Evolutionary conservation across 2,329 filamentous ascomycete species (phyloP).

Genomic region (Fusarium nematophilum): DNA sequence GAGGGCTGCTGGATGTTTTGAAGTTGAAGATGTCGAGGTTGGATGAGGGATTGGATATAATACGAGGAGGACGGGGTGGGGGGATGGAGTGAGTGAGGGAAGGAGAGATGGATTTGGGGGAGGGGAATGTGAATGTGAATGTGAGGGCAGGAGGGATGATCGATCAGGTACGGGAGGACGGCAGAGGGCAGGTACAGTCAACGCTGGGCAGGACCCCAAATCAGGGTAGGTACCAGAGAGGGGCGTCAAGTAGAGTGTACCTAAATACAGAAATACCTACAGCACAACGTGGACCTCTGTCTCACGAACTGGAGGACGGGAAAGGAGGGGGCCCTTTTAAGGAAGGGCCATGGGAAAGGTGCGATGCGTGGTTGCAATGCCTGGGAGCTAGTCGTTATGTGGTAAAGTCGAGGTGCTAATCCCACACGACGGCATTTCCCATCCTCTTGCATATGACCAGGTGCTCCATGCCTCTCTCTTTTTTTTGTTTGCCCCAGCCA

Average conservation of each 20-base stretch:
- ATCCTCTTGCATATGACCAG: slow-evolving; percentile 3
- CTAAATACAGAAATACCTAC: too few species aligned
- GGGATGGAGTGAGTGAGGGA: slow-evolving; percentile 16
- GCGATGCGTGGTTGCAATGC: neutral
- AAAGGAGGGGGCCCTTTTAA: slow-evolving; percentile 38
- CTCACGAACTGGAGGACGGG: slow-evolving; percentile 32
- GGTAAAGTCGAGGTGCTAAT: slow-evolving; percentile 26
- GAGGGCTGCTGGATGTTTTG: slow-evolving; percentile 5
- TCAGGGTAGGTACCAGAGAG: slow-evolving; percentile 8
- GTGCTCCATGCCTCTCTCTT: neutral
- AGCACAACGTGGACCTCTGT: slow-evolving; percentile 31
- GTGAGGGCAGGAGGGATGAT: slow-evolving; percentile 6
- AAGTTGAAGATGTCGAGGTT: slow-evolving; percentile 18
- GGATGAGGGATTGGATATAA: slow-evolving; percentile 19
- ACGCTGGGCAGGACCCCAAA: neutral
- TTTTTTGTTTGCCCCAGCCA: neutral
- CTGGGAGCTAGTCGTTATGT: slow-evolving; percentile 17
- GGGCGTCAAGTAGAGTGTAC: too few species aligned
- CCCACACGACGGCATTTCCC: neutral
- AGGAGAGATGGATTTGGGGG: slow-evolving; percentile 14
- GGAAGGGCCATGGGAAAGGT: slow-evolving; percentile 16
- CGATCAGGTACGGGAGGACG: slow-evolving; percentile 14
- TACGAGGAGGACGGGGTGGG: slow-evolving; percentile 8
- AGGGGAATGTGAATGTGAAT: neutral
- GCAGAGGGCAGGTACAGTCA: neutral